Evolutionary conservation across 169 alveolate species (phyloP), one percentile per base, ranked within the genome.

Genomic region (Plasmodium sp.): DNA sequence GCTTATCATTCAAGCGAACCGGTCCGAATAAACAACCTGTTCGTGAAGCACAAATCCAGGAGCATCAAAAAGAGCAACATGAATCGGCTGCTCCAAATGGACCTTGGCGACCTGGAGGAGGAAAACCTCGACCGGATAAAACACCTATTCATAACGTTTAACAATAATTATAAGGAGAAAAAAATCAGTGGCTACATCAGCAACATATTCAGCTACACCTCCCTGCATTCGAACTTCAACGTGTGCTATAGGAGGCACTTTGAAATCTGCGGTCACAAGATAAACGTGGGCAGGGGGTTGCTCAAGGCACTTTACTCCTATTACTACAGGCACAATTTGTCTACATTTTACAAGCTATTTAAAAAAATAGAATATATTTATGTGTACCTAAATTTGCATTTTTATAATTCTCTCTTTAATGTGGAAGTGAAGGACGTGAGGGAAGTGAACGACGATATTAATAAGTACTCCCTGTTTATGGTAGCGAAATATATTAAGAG

Each of bases 331-430:
- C 94, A 90, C 34, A 90, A 90, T 39, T 18, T 90, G 22, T 90
- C 91, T 4, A 18, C 82, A 90, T 74, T 80, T 22, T 90, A 90
- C 56, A 90, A 90, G 67, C 71, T 90, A 1, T 90, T 48, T 80
- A 90, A 90, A 62, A 90, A 90, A 18, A 80, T 90, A 22, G 94
- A 90, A 62, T 90, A 90, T 43, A 90, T 90, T 80, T 90, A 90
- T 79, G 82, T 81, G 1, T 90, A 80, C 18, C 18, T 90, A 36
- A 80, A 80, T 90, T 39, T 90, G 14, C 82, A 73, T 27, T 79
- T 58, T 90, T 90, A 90, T 22, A 90, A 34, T 18, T 67, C 82
- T 39, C 51, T 90, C 27, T 79, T 80, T 90, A 62, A 58, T 12
- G 12, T 62, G n/a, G 73, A 90, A 18, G n/a, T 72, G 41, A 90